Evolutionary conservation across 305 asterid species (phyloP).

Genomic region (Fraxinus nigra): DNA sequence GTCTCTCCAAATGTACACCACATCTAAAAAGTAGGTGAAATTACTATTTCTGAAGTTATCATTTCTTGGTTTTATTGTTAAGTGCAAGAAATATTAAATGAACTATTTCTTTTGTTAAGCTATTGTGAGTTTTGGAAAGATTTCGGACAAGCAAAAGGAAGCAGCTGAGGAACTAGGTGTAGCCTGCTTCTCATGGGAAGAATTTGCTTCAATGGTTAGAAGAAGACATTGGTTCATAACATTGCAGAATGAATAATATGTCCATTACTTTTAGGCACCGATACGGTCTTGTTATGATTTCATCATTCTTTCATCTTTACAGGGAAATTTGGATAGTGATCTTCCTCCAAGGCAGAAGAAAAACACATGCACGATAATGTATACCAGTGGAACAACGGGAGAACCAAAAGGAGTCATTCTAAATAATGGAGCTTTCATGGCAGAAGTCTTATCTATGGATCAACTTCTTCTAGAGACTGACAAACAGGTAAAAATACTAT

Average conservation of each 20-base stretch:
- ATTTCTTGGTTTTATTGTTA: background rate
- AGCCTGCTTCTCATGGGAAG: slow-evolving; percentile 81
- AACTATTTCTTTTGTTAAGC: slow-evolving; percentile 47
- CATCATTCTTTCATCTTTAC: slow-evolving; percentile 11
- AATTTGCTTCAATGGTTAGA: slow-evolving; percentile 62
- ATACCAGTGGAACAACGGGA: slow-evolving; percentile 95
- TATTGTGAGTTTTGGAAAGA: slow-evolving; percentile 72
- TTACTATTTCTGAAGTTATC: background rate
- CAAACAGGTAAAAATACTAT: slow-evolving; percentile 40
- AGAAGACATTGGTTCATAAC: background rate
- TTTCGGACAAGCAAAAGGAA: slow-evolving; percentile 57
- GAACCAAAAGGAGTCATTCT: slow-evolving; percentile 94
- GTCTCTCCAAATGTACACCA: slow-evolving; percentile 62
- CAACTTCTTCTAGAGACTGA: slow-evolving; percentile 65
- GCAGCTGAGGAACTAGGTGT: slow-evolving; percentile 70
- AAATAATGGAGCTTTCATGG: slow-evolving; percentile 64
- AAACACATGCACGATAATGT: slow-evolving; percentile 76
- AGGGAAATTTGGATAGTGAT: slow-evolving; percentile 60
- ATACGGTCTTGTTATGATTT: background rate
- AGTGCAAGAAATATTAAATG: slow-evolving; percentile 4
- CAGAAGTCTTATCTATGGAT: slow-evolving; percentile 82
- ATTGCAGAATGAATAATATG: background rate
- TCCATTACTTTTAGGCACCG: background rate
- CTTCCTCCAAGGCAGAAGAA: slow-evolving; percentile 61
- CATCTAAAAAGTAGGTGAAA: slow-evolving; percentile 69